Percentiles rank a stretch among this genome's conserved stretches.
These are phyloP conservation scores for Monosporozyma unispora DNA, from an alignment of 805 yeast species.

Conservation along the genomic window DNA sequence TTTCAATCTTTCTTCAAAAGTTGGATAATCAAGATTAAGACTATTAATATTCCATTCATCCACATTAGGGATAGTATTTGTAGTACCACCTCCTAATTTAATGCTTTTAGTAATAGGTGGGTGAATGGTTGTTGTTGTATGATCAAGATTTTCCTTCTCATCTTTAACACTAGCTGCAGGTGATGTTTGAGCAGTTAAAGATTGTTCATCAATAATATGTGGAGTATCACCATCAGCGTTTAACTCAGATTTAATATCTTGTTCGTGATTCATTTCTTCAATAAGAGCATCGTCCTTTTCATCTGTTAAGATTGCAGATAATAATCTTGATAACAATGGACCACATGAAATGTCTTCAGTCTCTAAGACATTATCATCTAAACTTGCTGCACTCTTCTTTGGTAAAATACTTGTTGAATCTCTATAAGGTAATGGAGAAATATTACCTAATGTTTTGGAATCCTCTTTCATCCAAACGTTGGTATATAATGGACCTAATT, in stretches of 20 bases:
- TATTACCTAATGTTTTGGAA: slow-evolving; percentile 33
- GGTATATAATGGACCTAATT: slow-evolving; percentile 71
- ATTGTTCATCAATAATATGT: neutral
- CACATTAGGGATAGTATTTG: slow-evolving; percentile 32
- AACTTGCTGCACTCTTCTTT: slow-evolving; percentile 47
- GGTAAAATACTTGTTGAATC: slow-evolving; percentile 40
- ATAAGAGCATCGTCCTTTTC: slow-evolving; percentile 10
- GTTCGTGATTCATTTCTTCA: neutral
- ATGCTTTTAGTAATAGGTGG: neutral
- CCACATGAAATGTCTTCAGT: slow-evolving; percentile 79
- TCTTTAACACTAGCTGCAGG: neutral
- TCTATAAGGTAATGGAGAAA: slow-evolving; percentile 40
- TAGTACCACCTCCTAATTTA: slow-evolving; percentile 14
- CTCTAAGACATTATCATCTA: slow-evolving; percentile 52
- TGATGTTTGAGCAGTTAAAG: neutral
- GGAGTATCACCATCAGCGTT: too few relatives aligned
- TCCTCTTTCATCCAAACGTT: slow-evolving; percentile 87
- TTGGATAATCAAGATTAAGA: slow-evolving; percentile 53
- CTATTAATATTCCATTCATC: slow-evolving; percentile 41
- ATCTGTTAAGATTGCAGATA: slow-evolving; percentile 60
- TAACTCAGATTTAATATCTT: neutral
- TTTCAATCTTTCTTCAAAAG: slow-evolving; percentile 80
- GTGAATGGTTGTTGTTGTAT: neutral
- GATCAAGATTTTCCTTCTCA: neutral
- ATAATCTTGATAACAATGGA: slow-evolving; percentile 73